These are phyloP conservation scores for Podaxis sp. DNA, from an alignment of 768 basidiomycete species.

Conservation along the genomic window DNA sequence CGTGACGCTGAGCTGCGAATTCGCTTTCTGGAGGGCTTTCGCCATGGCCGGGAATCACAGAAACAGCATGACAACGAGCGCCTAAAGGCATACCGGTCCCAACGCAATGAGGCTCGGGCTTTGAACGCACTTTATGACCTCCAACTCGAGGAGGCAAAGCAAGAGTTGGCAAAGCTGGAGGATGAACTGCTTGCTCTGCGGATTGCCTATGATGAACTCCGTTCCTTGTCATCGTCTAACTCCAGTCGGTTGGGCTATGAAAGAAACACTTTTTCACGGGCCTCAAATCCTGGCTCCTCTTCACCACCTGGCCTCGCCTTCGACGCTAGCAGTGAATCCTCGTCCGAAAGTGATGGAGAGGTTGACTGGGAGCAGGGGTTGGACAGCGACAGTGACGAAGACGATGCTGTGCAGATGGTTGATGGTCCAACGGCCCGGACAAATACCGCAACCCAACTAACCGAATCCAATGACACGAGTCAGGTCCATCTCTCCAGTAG, in stretches of 20 bases:
- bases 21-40: slow-evolving; percentile 20
- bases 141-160: slow-evolving; percentile 17
- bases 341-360: not conserved
- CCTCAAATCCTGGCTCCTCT: not conserved
- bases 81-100: slow-evolving; percentile 19
- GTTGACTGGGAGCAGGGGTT: not conserved
- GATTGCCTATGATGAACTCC: slow-evolving; percentile 22
- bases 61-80: slow-evolving; percentile 16
- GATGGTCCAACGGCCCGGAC: not conserved
- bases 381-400: not conserved
- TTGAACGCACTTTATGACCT: slow-evolving; percentile 12
- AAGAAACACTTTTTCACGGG: not conserved
- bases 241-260: not conserved
- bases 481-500: not conserved
- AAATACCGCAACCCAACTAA: not conserved
- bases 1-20: slow-evolving; percentile 13
- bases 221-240: not conserved
- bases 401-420: not conserved
- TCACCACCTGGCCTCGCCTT: not conserved
- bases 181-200: slow-evolving; percentile 25
- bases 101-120: slow-evolving; percentile 23
- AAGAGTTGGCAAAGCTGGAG: slow-evolving; percentile 21
- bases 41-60: slow-evolving; percentile 19
- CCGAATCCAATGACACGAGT: not conserved
- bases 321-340: not conserved